These are phyloP conservation scores for Pilasporangium apinafurcum DNA, from an alignment of 352 stramenopile species.

Conservation along the genomic window DNA sequence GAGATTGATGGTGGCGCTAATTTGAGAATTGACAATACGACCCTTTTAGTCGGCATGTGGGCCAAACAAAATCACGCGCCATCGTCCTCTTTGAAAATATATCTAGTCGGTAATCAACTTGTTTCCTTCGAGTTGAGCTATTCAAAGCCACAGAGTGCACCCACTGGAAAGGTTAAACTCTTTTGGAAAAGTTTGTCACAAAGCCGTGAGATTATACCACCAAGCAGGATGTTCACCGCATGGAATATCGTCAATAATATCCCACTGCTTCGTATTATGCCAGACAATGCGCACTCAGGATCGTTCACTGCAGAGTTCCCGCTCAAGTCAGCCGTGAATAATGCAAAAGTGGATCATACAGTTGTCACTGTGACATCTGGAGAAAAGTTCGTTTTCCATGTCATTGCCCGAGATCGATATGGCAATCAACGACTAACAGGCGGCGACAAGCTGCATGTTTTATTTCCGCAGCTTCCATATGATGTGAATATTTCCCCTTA, in stretches of 20 bases:
- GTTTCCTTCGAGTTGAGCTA: slow-evolving; percentile 43
- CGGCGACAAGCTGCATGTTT: slow-evolving; percentile 28
- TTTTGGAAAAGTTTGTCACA: slow-evolving; percentile 57
- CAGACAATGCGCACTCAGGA: slow-evolving; percentile 13
- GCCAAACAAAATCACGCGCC: slow-evolving; percentile 7
- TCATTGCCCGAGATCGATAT: slow-evolving; percentile 33
- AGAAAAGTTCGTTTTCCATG: slow-evolving; percentile 14
- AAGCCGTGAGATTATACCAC: slow-evolving; percentile 25
- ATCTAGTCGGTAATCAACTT: slow-evolving; percentile 26
- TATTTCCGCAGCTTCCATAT: slow-evolving; percentile 20
- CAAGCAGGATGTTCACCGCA: slow-evolving; percentile 34
- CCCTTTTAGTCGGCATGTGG: slow-evolving; percentile 12
- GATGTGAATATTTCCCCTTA: slow-evolving; percentile 6
- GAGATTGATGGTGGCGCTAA: slow-evolving; percentile 22
- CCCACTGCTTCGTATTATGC: slow-evolving; percentile 30
- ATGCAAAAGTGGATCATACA: not conserved
- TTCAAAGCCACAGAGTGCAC: slow-evolving; percentile 25
- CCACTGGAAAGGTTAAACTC: slow-evolving; percentile 28
- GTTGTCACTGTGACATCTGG: slow-evolving; percentile 11
- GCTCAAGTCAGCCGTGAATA: not conserved
- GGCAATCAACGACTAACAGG: slow-evolving; percentile 24
- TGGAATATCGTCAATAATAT: slow-evolving; percentile 58
- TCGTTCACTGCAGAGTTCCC: slow-evolving; percentile 36
- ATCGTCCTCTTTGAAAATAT: slow-evolving; percentile 6
- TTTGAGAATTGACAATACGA: slow-evolving; percentile 14